phyloP scores from a whole-genome alignment of 352 stramenopile genomes.

The Pythium dissotocum region DNA sequence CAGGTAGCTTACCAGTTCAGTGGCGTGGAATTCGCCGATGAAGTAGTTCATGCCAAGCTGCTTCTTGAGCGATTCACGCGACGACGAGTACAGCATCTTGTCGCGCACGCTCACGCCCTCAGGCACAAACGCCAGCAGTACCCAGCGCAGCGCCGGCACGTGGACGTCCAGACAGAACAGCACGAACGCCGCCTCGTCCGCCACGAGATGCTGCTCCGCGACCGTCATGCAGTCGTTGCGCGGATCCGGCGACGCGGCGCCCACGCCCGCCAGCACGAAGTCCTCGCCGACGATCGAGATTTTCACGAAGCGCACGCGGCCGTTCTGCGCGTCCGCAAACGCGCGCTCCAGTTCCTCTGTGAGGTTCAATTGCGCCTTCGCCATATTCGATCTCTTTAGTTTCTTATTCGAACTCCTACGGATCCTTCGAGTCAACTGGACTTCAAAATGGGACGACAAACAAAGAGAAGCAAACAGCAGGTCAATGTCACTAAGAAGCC shows the following conservation, averaged over 20 bases:
- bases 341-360: conserved; percentile 63
- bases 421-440: not conserved
- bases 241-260: conserved; percentile 42
- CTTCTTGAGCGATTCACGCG: conserved; percentile 89
- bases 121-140: conserved; percentile 79
- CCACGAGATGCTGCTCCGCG: conserved; percentile 25
- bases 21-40: conserved; percentile 88
- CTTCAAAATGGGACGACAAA: conserved; percentile 17
- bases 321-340: conserved; percentile 71
- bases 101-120: conserved; percentile 79
- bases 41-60: conserved; percentile 91
- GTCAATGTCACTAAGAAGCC: not conserved
- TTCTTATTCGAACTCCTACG: not conserved
- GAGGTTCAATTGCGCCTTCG: conserved; percentile 59
- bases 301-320: conserved; percentile 73
- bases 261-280: conserved; percentile 54
- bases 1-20: conserved; percentile 46
- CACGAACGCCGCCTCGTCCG: conserved; percentile 65
- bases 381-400: conserved; percentile 37
- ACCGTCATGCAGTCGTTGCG: conserved; percentile 40
- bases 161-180: conserved; percentile 77
- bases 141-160: conserved; percentile 71
- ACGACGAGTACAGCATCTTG: conserved; percentile 93
- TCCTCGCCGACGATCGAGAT: conserved; percentile 58
- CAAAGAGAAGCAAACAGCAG: not conserved